These are phyloP conservation scores for Talaromyces marneffei DNA, from an alignment of 2,329 filamentous ascomycete genomes.

Conservation along the genomic window DNA sequence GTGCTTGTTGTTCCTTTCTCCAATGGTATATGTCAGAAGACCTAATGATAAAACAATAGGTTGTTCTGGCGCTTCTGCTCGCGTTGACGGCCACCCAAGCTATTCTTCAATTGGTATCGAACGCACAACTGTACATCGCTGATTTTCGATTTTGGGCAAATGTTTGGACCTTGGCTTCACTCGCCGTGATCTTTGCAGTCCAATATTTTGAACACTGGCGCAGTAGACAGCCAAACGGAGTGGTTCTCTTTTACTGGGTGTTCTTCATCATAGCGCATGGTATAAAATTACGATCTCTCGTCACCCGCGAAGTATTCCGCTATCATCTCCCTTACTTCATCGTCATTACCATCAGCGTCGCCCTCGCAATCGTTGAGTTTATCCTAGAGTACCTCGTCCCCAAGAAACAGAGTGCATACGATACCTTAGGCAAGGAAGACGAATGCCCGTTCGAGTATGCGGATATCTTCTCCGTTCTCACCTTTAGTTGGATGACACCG, in stretches of 20 bases:
- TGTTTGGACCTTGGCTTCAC: slow-evolving; percentile 62
- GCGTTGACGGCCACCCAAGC: slow-evolving; percentile 66
- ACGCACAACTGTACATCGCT: slow-evolving; percentile 63
- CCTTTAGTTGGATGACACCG: slow-evolving; percentile 98
- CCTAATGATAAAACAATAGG: slow-evolving; percentile 32
- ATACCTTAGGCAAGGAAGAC: slow-evolving; percentile 59
- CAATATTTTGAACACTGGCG: slow-evolving; percentile 85
- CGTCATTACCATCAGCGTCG: slow-evolving; percentile 66
- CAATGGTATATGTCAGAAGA: neutral
- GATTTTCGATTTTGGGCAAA: slow-evolving; percentile 88
- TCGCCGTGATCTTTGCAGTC: slow-evolving; percentile 67
- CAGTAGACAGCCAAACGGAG: slow-evolving; percentile 76
- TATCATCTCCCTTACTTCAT: slow-evolving; percentile 68
- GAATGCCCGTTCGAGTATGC: slow-evolving; percentile 80
- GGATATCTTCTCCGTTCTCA: slow-evolving; percentile 85
- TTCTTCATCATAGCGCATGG: slow-evolving; percentile 71
- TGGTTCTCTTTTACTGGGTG: slow-evolving; percentile 89
- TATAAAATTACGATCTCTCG: slow-evolving; percentile 78
- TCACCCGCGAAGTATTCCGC: slow-evolving; percentile 68
- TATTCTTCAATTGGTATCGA: slow-evolving; percentile 65
- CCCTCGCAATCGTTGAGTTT: slow-evolving; percentile 65
- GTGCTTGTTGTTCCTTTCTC: neutral
- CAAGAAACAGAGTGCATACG: slow-evolving; percentile 66
- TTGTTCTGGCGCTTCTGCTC: slow-evolving; percentile 62
- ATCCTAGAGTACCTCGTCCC: slow-evolving; percentile 78